phyloP scores from a whole-genome alignment of 257 asterid genomes.

The Nicotiana noctiflora region DNA sequence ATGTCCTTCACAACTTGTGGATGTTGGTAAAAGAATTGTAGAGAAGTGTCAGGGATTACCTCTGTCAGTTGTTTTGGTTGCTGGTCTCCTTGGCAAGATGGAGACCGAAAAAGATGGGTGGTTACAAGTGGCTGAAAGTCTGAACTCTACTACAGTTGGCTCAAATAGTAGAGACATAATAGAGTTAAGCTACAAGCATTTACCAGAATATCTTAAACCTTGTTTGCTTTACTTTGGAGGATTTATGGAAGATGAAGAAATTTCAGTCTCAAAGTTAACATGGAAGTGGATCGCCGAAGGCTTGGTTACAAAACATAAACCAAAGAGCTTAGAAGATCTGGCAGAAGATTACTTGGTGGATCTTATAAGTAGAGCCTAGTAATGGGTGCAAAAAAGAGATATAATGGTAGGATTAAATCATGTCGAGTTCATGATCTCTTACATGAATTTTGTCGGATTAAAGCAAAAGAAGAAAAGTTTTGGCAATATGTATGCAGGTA shows the following conservation, averaged over 20 bases:
- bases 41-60: slow-evolving; percentile 1
- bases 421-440: slow-evolving; percentile 11
- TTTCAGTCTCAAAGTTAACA: neutral
- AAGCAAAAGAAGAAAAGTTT: neutral
- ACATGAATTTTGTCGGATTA: neutral
- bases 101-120: neutral
- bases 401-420: neutral
- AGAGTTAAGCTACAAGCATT: slow-evolving; percentile 5
- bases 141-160: neutral
- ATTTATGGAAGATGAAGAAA: neutral
- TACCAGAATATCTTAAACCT: slow-evolving; percentile 5
- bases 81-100: slow-evolving; percentile 7
- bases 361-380: slow-evolving; percentile 1
- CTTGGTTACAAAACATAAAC: neutral
- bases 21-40: neutral
- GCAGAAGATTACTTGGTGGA: slow-evolving; percentile 5
- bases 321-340: slow-evolving; percentile 4
- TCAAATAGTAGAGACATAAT: neutral
- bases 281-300: neutral
- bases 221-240: slow-evolving; percentile 10
- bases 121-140: neutral
- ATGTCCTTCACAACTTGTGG: neutral
- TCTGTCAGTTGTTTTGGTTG: slow-evolving; percentile 6
- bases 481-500: neutral
- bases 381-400: neutral